phyloP scores from a whole-genome alignment of 371 early-diverging fungal species.

The Zopfochytrium polystomum region DNA sequence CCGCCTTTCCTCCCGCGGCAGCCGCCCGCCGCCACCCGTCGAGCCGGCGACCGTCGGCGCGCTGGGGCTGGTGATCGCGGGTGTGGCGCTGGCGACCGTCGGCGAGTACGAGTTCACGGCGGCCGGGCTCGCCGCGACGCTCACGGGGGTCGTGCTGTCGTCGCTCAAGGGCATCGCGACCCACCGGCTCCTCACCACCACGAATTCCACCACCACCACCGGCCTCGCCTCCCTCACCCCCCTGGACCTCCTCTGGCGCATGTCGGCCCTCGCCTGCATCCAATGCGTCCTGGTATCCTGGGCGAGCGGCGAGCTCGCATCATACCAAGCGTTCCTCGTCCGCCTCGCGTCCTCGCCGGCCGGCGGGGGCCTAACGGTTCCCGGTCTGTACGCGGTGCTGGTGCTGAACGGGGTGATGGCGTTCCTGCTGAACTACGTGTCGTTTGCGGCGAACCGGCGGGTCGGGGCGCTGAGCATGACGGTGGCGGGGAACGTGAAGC shows the following conservation, averaged over 20 bases:
- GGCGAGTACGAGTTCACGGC: constrained; percentile 78
- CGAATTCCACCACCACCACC: too few relatives aligned
- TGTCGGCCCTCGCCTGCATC: constrained; percentile 76
- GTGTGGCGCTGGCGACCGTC: constrained; percentile 78
- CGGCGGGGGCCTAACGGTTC: not conserved
- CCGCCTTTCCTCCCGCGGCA: too few relatives aligned
- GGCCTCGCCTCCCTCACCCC: constrained; percentile 72
- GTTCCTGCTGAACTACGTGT: constrained; percentile 75
- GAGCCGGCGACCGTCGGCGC: too few relatives aligned
- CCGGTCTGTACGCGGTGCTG: constrained; percentile 44
- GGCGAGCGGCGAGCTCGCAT: constrained; percentile 60
- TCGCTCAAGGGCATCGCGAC: constrained; percentile 84
- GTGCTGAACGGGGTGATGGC: constrained; percentile 76
- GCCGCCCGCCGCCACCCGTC: too few relatives aligned
- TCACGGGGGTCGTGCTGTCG: constrained; percentile 76
- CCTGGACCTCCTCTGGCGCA: constrained; percentile 73
- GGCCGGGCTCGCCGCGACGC: constrained; percentile 70
- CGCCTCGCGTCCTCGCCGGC: not conserved
- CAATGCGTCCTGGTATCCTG: constrained; percentile 70
- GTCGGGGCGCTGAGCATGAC: constrained; percentile 84
- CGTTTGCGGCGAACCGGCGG: constrained; percentile 81
- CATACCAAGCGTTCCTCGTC: not conserved
- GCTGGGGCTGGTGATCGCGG: constrained; percentile 65
- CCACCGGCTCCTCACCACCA: constrained; percentile 71
- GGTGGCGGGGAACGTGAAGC: constrained; percentile 87